phyloP scores from a whole-genome alignment of 2,329 filamentous ascomycete genomes.

The Aureobasidium lini region DNA sequence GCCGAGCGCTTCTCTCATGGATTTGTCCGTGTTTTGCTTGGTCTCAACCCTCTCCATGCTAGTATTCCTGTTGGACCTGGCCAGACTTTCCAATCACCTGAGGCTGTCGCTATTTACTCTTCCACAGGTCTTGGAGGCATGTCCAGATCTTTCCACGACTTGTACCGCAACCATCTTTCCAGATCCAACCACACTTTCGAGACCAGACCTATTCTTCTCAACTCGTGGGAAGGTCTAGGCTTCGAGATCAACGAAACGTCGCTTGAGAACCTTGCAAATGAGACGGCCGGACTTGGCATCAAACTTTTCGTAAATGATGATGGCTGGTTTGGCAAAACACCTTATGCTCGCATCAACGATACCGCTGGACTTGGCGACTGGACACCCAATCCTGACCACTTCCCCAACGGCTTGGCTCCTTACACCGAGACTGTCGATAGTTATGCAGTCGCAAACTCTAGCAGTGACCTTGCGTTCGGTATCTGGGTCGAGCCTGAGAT shows the following conservation, averaged over 20 bases:
- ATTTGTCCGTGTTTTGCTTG: slow-evolving; percentile 52
- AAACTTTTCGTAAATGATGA: slow-evolving; percentile 59
- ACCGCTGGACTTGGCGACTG: slow-evolving; percentile 56
- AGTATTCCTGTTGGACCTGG: slow-evolving; percentile 51
- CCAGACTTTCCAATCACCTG: slow-evolving; percentile 52
- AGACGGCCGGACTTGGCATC: slow-evolving; percentile 53
- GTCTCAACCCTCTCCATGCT: slow-evolving; percentile 54
- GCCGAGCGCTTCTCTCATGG: slow-evolving; percentile 57
- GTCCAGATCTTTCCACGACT: slow-evolving; percentile 53
- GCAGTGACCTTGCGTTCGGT: slow-evolving; percentile 50
- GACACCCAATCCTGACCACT: slow-evolving; percentile 50
- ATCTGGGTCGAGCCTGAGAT: slow-evolving; percentile 64
- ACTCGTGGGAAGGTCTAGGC: slow-evolving; percentile 58
- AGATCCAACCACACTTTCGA: slow-evolving; percentile 47
- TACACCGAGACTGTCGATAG: slow-evolving; percentile 47
- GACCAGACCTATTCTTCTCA: slow-evolving; percentile 50
- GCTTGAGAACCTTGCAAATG: slow-evolving; percentile 48
- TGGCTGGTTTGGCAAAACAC: slow-evolving; percentile 56
- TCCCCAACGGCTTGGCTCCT: slow-evolving; percentile 49
- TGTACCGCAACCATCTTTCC: slow-evolving; percentile 56
- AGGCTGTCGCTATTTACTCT: slow-evolving; percentile 57
- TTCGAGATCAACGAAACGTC: slow-evolving; percentile 52
- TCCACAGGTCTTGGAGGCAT: slow-evolving; percentile 52
- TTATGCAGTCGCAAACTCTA: slow-evolving; percentile 41
- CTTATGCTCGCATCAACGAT: slow-evolving; percentile 53